A percentile compares a stretch with the other conserved stretches of the same genome.
Conservation (phyloP, 768 basidiomycete species). For the Chalciporus piperatus region DNA sequence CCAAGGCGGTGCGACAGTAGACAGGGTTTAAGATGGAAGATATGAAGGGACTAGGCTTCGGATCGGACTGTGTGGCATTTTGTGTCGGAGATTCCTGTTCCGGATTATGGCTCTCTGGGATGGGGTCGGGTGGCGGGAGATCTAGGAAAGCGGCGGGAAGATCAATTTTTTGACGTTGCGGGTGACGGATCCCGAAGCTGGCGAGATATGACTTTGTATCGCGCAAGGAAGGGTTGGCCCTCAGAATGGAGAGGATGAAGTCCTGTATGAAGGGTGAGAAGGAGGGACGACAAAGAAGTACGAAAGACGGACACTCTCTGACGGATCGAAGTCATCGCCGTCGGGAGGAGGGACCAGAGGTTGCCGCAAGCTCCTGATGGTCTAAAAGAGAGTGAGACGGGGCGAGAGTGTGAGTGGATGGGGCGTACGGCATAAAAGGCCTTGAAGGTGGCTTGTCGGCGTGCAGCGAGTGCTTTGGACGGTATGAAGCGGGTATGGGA, state of each 20-base stretch:
- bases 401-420: neutral
- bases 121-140: conserved; percentile 24
- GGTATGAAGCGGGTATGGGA: conserved; percentile 25
- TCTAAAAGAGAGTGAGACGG: conserved; percentile 15
- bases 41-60: conserved; percentile 51
- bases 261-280: conserved; percentile 53
- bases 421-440: conserved; percentile 57
- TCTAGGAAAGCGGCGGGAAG: conserved; percentile 22
- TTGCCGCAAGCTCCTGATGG: conserved; percentile 30
- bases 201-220: conserved; percentile 90
- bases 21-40: conserved; percentile 84
- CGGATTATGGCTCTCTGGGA: conserved; percentile 1
- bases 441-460: conserved; percentile 41
- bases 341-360: conserved; percentile 10
- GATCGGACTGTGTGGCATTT: conserved; percentile 32
- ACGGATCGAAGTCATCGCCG: conserved; percentile 28
- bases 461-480: conserved; percentile 29
- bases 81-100: conserved; percentile 10
- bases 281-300: neutral
- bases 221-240: conserved; percentile 86
- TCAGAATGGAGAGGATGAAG: conserved; percentile 92
- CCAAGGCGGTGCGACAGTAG: conserved; percentile 83
- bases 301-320: conserved; percentile 48
- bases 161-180: conserved; percentile 27
- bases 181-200: conserved; percentile 77